phyloP scores from a whole-genome alignment of 148 eudicot species.

The Spergularia marina region DNA sequence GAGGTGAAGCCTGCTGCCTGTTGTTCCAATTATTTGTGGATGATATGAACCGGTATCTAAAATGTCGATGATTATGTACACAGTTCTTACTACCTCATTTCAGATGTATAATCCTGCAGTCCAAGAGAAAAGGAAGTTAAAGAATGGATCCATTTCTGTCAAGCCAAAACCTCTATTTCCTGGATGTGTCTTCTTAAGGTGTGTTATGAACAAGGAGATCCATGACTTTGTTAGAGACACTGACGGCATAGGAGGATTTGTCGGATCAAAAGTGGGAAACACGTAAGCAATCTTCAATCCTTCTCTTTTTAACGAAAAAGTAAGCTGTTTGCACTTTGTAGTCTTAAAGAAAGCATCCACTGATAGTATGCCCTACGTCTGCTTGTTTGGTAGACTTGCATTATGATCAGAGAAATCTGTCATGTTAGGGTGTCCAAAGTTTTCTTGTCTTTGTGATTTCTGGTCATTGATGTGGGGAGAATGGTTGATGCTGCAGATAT shows the following conservation, averaged over 20 bases:
- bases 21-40: neutral
- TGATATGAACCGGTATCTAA: neutral
- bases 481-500: too few relatives aligned
- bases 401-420: neutral
- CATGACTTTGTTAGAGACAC: conserved; percentile 80
- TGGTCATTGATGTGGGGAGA: neutral
- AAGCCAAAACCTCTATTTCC: conserved; percentile 79
- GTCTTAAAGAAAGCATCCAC: neutral
- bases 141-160: conserved; percentile 65
- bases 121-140: conserved; percentile 68
- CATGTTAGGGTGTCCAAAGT: neutral
- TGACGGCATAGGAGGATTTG: conserved; percentile 77
- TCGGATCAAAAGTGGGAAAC: conserved; percentile 85
- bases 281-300: conserved; percentile 50
- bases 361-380: neutral
- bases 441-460: neutral
- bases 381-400: neutral
- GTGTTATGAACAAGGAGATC: conserved; percentile 79
- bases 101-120: conserved; percentile 81
- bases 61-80: conserved; percentile 15
- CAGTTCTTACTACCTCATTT: conserved; percentile 23
- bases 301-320: neutral
- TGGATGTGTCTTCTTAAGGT: conserved; percentile 69
- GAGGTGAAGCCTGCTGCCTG: neutral
- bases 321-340: neutral